Evolutionary conservation across 2,329 filamentous ascomycete species (phyloP), one percentile per base, ranked within the genome.

Genomic region (Huntiella omanensis): DNA sequence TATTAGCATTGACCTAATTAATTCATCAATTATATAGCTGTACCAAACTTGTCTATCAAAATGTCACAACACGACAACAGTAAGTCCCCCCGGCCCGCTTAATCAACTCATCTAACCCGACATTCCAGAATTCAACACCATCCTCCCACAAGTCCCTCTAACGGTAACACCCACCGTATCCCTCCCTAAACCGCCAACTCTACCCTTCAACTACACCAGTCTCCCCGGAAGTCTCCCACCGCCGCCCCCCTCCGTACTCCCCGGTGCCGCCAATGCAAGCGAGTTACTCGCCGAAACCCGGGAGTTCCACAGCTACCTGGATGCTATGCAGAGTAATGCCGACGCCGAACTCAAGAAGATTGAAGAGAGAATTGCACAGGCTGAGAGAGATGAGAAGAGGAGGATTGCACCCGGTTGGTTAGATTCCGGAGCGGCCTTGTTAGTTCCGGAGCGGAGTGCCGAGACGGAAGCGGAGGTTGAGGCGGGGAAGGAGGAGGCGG

Each of bases 81-180:
- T 64, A 54, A 51, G 60, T 46, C 5, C 32, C 3, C 11, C 40
- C 5, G 4, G 13, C 40, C 11, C 6, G 13, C 34, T 5, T 16
- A 36, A 36, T 1, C 34, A 36, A 36, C 5, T 6, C 17, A 19
- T n/a, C 15, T 6, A 16, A 33, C 7, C 40, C 13, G 8, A 34
- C 12, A 10, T 36, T 6, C 10, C 52, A 85, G 81, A 73, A 53
- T 77, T 85, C 12, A 86, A 95, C 64, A 83, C 81, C 12, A 75
- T 95, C 53, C 77, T 98, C 40, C 83, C 87, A 53, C 91, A 98
- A 64, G 77, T 96, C 36, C 86, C 91, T 28, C 68, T 98, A 47
- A 92, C 86, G 43, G 86, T 96, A 39, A 95, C 88, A 3, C 91
- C 91, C 19, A 95, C 95, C 66, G 76, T 96, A 55, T 82, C 80